These are phyloP conservation scores for Colletotrichum sp. DNA, from an alignment of 2,329 filamentous ascomycete species.

Conservation along the genomic window DNA sequence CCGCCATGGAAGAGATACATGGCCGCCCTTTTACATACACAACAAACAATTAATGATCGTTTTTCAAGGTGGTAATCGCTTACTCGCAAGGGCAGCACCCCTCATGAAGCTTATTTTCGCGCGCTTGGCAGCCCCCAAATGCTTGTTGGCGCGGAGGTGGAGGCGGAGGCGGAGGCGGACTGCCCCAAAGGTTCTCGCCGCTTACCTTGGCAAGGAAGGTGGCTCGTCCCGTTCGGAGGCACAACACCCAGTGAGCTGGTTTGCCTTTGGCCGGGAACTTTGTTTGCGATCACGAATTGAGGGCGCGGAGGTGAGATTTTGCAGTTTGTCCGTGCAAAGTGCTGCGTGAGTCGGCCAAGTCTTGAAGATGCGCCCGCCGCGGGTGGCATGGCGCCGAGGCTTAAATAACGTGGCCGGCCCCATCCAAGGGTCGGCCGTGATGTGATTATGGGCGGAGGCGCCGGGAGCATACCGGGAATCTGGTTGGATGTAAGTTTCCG, in stretches of 20 bases:
- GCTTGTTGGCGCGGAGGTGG: background rate
- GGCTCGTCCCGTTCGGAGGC: background rate
- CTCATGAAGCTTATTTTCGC: background rate
- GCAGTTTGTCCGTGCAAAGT: background rate
- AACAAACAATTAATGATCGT: background rate
- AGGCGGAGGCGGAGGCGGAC: background rate
- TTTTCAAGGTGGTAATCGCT: background rate
- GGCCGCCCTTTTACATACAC: background rate
- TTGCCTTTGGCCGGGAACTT: background rate
- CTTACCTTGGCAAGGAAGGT: background rate
- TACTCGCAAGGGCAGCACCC: background rate
- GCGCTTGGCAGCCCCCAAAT: background rate
- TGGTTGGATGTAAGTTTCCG: background rate
- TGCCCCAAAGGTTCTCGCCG: background rate
- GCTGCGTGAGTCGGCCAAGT: background rate
- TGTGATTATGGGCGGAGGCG: background rate
- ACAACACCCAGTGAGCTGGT: background rate
- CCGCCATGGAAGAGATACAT: background rate
- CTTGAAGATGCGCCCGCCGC: background rate
- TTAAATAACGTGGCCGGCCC: background rate
- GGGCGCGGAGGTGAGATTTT: background rate
- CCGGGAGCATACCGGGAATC: background rate
- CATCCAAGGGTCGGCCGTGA: background rate
- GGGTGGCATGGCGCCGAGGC: background rate
- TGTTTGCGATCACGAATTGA: background rate